Evolutionary conservation across 2,329 filamentous ascomycete genomes (phyloP), one percentile per base, ranked within the genome.

Genomic region (Neopestalotiopsis sp.): DNA sequence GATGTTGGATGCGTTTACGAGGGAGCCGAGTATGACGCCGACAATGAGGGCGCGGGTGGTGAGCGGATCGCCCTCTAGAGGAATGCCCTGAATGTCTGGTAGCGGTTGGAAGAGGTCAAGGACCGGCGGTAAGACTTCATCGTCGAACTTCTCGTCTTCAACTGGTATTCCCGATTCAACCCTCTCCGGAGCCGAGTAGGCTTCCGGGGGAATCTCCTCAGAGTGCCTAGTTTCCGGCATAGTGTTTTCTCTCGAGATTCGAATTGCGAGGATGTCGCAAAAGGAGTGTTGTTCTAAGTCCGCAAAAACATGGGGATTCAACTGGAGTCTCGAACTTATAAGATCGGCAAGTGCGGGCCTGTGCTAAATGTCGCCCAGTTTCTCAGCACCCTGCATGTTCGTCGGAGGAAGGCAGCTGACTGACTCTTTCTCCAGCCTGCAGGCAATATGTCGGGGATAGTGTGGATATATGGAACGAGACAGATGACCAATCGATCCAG

Each of bases 1-100:
- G 70, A 89, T 78, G 75, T 89, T 89, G 61, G 86, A 88, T 9
- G 86, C 85, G 74, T 87, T 88, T 68, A 89, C 86, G 9, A 89
- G 80, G 45, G 81, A 84, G 68, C 87, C 87, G 59, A 87, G 84
- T 58, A 84, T 74, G 71, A 84, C 83, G 69, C 87, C 87, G 62
- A 87, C 78, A 61, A 88, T 68, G 57, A 89, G 76, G 32, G 87
- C 86, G 61, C 87, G 83, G 68, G 86, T 70, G 30, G 86, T 89
- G 38, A 89, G 75, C 58, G 87, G 85, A 68, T 83, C 80, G 6
- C 65, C 69, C 63, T 81, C 77, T 34, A 76, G 68, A 1, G 78
- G 73, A 4, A 82, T 74, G 61, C 71, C 72, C 1, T 75, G 72
- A 34, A 81, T 79, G 78, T 81, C 79, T 67, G 76, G 71, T 10